A percentile compares a stretch with the other conserved stretches of the same genome.
Conservation (phyloP, 257 asterid genomes). For the Dorcoceras hygrometricum region DNA sequence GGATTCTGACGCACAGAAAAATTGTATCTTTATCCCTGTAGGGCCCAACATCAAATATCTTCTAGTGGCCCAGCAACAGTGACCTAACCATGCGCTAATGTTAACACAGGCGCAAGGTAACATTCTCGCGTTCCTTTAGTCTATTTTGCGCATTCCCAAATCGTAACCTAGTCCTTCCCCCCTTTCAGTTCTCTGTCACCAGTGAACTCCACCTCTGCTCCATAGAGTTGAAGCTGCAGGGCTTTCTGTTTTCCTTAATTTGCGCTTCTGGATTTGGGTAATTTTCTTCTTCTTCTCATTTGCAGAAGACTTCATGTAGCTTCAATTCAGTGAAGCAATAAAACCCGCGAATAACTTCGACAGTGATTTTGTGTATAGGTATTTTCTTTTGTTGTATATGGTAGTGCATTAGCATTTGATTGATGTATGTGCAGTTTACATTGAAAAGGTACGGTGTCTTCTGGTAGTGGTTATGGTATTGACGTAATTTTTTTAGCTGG, state of each 20-base stretch:
- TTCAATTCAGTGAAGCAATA: constrained; percentile 25
- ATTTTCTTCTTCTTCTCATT: background rate
- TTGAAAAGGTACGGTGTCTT: constrained; percentile 18
- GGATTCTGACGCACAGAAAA: constrained; percentile 5
- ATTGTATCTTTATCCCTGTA: background rate
- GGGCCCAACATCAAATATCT: constrained; percentile 22
- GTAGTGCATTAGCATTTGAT: constrained; percentile 26
- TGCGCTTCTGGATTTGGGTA: constrained; percentile 24
- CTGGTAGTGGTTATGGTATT: constrained; percentile 30
- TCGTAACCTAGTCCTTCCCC: constrained; percentile 38
- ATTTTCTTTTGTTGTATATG: constrained; percentile 19
- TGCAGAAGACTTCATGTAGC: constrained; percentile 20
- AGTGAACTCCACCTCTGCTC: constrained; percentile 30
- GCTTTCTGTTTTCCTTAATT: constrained; percentile 17
- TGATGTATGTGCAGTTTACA: constrained; percentile 18
- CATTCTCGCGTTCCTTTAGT: background rate
- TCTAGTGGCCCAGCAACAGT: constrained; percentile 27
- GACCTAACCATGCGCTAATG: constrained; percentile 26
- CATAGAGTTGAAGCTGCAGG: constrained; percentile 31
- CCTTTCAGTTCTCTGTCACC: constrained; percentile 24
- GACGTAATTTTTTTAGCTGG: constrained; percentile 31
- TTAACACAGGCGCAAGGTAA: constrained; percentile 26
- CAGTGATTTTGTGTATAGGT: constrained; percentile 5
- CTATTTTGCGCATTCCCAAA: constrained; percentile 44
- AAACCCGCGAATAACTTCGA: constrained; percentile 11